Evolutionary conservation across 768 basidiomycete genomes (phyloP).

Genomic region (Auricularia sp.): DNA sequence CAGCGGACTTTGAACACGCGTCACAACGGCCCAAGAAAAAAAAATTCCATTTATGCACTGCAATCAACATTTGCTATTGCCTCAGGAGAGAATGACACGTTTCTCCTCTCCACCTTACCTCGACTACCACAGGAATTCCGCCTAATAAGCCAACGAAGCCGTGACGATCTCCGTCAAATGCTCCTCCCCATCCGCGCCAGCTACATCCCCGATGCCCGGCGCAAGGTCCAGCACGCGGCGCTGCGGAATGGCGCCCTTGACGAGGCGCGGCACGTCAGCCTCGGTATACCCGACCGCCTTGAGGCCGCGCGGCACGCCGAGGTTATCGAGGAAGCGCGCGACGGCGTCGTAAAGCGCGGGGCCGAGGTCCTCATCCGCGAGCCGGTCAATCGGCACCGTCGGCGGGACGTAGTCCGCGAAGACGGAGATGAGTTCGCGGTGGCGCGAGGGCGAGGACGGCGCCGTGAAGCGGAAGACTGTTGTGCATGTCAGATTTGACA

Average conservation of each 20-base stretch:
- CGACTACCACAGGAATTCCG: background rate
- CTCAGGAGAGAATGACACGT: too few relatives aligned
- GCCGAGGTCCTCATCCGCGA: conserved; percentile 74
- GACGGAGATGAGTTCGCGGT: conserved; percentile 79
- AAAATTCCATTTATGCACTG: too few relatives aligned
- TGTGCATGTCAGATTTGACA: background rate
- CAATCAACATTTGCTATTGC: too few relatives aligned
- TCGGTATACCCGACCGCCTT: conserved; percentile 70
- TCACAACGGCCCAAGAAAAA: too few relatives aligned
- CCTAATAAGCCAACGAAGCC: conserved; percentile 65
- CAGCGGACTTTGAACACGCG: too few relatives aligned
- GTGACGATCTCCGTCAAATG: conserved; percentile 77
- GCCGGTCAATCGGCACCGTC: conserved; percentile 49
- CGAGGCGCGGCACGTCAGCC: conserved; percentile 61
- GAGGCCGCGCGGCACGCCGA: conserved; percentile 80
- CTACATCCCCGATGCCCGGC: conserved; percentile 77
- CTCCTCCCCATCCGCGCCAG: conserved; percentile 73
- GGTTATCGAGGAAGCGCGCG: conserved; percentile 74
- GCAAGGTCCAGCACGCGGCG: conserved; percentile 87
- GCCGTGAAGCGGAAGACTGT: conserved; percentile 91
- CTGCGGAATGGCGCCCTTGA: conserved; percentile 89
- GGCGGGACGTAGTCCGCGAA: conserved; percentile 44
- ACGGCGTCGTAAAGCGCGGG: conserved; percentile 75
- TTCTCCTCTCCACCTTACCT: too few relatives aligned
- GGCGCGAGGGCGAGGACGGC: conserved; percentile 83